A percentile compares a stretch with the other conserved stretches of the same genome.
These are phyloP conservation scores for Plasmodium adleri DNA, from an alignment of 169 alveolate genomes.

Conservation along the genomic window DNA sequence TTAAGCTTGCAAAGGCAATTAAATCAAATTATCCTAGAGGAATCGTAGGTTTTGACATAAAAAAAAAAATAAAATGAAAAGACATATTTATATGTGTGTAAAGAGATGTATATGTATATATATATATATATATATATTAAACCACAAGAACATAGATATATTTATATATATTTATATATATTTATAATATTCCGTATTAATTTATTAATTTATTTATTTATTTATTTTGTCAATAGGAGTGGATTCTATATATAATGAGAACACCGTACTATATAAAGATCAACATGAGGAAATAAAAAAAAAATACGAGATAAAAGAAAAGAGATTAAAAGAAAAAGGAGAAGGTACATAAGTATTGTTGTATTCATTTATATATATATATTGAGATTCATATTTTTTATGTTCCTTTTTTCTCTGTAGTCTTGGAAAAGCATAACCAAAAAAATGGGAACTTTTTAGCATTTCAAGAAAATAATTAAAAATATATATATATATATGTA, in stretches of 20 bases:
- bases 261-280: constrained; percentile 51
- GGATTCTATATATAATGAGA: constrained; percentile 64
- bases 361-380: neutral
- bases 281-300: constrained; percentile 30
- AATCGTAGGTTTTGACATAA: constrained; percentile 50
- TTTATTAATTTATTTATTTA: neutral
- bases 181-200: too few species aligned
- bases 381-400: neutral
- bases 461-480: constrained; percentile 19
- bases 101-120: neutral
- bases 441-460: constrained; percentile 47
- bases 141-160: neutral
- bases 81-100: neutral
- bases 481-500: too few species aligned
- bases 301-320: constrained; percentile 28
- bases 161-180: neutral
- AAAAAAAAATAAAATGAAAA: constrained; percentile 2
- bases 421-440: constrained; percentile 23
- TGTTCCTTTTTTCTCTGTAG: neutral
- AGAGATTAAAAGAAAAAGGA: constrained; percentile 34
- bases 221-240: constrained; percentile 23
- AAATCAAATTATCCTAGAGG: constrained; percentile 75
- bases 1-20: constrained; percentile 59
- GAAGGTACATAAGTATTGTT: constrained; percentile 21
- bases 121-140: neutral